Evolutionary conservation across 2,329 filamentous ascomycete species (phyloP).

Genomic region (Colletotrichum sublineola): DNA sequence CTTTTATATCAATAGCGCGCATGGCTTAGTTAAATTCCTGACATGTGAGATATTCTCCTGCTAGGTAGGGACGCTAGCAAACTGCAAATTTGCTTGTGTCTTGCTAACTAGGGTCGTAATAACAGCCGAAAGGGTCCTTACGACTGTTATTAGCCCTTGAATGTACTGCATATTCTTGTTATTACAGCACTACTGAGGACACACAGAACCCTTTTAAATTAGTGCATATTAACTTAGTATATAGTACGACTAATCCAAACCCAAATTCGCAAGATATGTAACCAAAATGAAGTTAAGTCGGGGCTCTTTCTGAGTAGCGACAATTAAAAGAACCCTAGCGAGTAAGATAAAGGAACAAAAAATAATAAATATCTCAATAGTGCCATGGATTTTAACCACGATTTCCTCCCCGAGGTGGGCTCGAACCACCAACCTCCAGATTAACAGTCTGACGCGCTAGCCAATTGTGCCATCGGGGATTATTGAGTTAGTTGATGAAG

Average conservation of each 20-base stretch:
- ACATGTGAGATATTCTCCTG: constrained; percentile 5
- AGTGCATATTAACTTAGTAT: constrained; percentile 16
- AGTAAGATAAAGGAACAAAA: neutral
- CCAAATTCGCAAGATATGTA: too few relatives aligned
- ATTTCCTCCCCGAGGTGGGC: constrained; percentile 13
- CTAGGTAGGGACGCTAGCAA: neutral
- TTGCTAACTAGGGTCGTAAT: neutral
- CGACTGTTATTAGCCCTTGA: neutral
- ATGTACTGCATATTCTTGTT: constrained; percentile 5
- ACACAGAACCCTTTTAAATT: constrained; percentile 3
- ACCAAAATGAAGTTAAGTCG: too few relatives aligned
- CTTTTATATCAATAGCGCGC: too few relatives aligned
- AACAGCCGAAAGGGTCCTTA: neutral
- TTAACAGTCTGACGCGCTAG: constrained; percentile 43
- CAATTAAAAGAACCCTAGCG: neutral
- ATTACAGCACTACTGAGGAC: constrained; percentile 8
- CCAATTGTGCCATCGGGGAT: constrained; percentile 42
- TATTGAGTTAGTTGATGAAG: neutral
- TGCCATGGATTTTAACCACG: neutral
- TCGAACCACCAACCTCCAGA: constrained; percentile 43
- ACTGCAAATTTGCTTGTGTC: neutral
- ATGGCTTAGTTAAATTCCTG: neutral
- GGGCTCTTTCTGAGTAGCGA: neutral
- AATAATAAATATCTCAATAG: neutral
- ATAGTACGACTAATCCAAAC: too few relatives aligned